Evolutionary conservation across 192 early-diverging fungal species (phyloP), one percentile per base, ranked within the genome.

Genomic region (Allomyces arbusculus): DNA sequence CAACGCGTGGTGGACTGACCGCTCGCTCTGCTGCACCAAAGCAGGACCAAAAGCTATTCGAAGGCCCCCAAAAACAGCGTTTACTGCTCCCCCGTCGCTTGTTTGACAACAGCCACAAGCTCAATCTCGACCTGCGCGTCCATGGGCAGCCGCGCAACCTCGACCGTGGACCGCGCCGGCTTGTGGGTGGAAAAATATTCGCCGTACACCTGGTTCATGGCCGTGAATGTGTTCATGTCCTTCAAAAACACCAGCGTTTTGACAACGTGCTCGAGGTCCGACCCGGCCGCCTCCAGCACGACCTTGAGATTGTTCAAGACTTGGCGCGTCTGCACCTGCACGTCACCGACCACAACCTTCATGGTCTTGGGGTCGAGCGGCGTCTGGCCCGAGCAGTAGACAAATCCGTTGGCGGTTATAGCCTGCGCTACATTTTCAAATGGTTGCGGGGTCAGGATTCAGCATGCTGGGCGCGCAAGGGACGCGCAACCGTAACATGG

Each of bases 161-260:
- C 84, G 61, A 98, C 88, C 62, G 82, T 78, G 24, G 86, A 82
- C 50, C 89, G 78, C 10, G 89, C 89, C 28, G 89, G 89, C 62
- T 80, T 76, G 63, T 76, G 78, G 2, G 71, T 75, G 62, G 76
- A 76, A 74, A 90, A 85, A 62, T 69, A 78, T 80, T 58, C 78
- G 45, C 73, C 83, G 66, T 98, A 98, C 58, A 89, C 78, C 70
- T 90, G 86, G 75, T 98, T 98, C 82, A 98, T 90, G 23, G 74
- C 76, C 12, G 70, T 82, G 80, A 95, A 97, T 75, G 94, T 88
- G 73, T 89, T 89, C 82, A 89, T 89, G 71, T 84, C 82, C 76
- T 91, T 89, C 44, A 98, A 70, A 73, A 95, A 98, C 61, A 95
- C 92, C 16, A 93, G 94, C 23, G 92, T 94, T 81, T 98, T 98